Evolutionary conservation across 352 stramenopile species (phyloP), one percentile per base, ranked within the genome.

Genomic region (Elongisporangium prolatum): DNA sequence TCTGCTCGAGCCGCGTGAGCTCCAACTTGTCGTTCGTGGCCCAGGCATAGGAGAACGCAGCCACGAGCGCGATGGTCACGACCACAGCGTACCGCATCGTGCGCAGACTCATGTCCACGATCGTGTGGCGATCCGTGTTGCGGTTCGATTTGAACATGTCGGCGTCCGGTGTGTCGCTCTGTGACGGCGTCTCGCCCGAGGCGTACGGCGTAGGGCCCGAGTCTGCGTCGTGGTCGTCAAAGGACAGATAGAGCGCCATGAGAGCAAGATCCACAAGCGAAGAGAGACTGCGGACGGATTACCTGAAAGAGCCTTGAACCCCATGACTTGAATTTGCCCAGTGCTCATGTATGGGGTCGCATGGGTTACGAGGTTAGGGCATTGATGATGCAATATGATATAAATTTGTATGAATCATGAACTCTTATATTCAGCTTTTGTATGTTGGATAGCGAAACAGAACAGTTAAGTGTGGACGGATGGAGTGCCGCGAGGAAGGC

Each of bases 101-200:
- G 25, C 75, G 72, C 52, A 85, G 66, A 58, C 69, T 73, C 69
- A 82, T 81, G 64, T 80, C 68, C 52, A 85, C 74, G 63, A 84
- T 86, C 25, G 76, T 84, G 64, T 82, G 76, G 63, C 71, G 69
- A 52, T 85, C 72, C n/a, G 70, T 64, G 55, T 82, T 59, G 61
- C 65, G 61, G 54, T 80, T 82, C 24, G 72, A 77, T 21, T 63
- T 68, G 9, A 58, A 17, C 59, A 73, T 64, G 49, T 75, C 70
- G 44, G 28, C 28, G 28, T 40, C 28, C 28, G 28, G 28, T 1
- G 28, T 40, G 5, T 40, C 28, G 28, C 28, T 40, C 28, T 40
- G 28, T 1, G 28, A 40, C 28, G 28, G 28, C 28, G 28, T 40
- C 5, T 40, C 28, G 28, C 28, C 28, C 28, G 28, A 40, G 28